These are phyloP conservation scores for Pichia scutulata DNA, from an alignment of 805 yeast species.

Conservation along the genomic window DNA sequence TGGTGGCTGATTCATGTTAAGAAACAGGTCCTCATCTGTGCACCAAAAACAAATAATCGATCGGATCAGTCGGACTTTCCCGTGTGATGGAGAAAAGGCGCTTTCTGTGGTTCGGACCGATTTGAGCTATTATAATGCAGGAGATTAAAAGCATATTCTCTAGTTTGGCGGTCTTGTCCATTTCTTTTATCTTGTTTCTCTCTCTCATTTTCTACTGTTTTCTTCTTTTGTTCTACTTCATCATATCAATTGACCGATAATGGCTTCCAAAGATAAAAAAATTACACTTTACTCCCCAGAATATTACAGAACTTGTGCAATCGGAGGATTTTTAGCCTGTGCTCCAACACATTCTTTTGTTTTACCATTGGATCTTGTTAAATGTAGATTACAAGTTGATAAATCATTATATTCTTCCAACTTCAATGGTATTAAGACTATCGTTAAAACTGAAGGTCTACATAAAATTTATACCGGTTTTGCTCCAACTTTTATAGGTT, in stretches of 20 bases:
- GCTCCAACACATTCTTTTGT: constrained; percentile 95
- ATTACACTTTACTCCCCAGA: constrained; percentile 52
- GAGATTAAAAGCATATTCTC: too few relatives aligned
- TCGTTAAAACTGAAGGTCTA: constrained; percentile 65
- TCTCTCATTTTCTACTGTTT: background rate
- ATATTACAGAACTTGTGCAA: constrained; percentile 64
- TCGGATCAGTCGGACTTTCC: background rate
- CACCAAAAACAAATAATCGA: background rate
- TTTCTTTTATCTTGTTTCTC: too few relatives aligned
- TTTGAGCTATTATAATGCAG: background rate
- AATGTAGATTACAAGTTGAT: constrained; percentile 88
- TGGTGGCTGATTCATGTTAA: background rate
- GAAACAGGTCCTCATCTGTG: background rate
- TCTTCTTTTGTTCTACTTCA: background rate
- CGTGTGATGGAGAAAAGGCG: background rate
- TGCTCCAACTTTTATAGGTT: constrained; percentile 89
- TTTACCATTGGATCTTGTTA: constrained; percentile 88
- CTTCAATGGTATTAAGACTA: constrained; percentile 72
- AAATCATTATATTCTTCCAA: constrained; percentile 66
- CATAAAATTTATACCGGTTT: constrained; percentile 78
- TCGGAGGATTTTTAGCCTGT: constrained; percentile 82
- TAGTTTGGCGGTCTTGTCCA: background rate
- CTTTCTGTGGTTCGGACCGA: background rate
- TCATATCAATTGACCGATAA: background rate
- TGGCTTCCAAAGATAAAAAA: constrained; percentile 14